Conservation (phyloP, 306 rosid genomes). For the Gynostemma pentaphyllum region DNA sequence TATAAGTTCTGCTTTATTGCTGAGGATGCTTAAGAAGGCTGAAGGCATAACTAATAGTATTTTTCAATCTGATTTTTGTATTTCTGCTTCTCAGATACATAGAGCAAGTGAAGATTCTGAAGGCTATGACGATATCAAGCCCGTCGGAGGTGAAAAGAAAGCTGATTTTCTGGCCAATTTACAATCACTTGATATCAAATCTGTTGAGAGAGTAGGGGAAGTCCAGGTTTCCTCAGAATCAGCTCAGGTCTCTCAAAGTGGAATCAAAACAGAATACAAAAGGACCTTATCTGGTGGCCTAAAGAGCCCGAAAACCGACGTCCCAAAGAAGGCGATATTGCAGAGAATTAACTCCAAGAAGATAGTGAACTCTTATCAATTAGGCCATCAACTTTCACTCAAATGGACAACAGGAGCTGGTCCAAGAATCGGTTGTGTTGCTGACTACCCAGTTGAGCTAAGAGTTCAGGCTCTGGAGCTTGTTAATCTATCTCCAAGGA, state of each 20-base stretch:
- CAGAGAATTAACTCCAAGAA: constrained; percentile 86
- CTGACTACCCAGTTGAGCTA: constrained; percentile 75
- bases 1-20: too few relatives aligned
- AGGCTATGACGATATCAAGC: constrained; percentile 30
- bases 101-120: constrained; percentile 55
- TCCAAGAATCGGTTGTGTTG: constrained; percentile 93
- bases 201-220: constrained; percentile 17
- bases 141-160: background rate
- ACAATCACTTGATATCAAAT: constrained; percentile 11
- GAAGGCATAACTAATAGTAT: too few relatives aligned
- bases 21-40: too few relatives aligned
- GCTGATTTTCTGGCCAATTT: background rate
- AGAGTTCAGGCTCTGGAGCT: constrained; percentile 77
- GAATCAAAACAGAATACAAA: constrained; percentile 22
- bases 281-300: constrained; percentile 97
- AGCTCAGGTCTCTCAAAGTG: constrained; percentile 18
- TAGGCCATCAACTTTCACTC: constrained; percentile 65
- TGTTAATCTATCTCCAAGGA: constrained; percentile 61
- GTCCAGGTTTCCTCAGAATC: constrained; percentile 21
- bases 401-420: constrained; percentile 97
- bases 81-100: constrained; percentile 28
- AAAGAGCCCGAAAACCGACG: constrained; percentile 76
- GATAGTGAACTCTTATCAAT: constrained; percentile 54
- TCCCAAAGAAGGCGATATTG: constrained; percentile 57
- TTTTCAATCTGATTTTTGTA: too few relatives aligned